A percentile compares a stretch with the other conserved stretches of the same genome.
Evolutionary conservation across 768 basidiomycete species (phyloP).

Genomic region (Mrakia gelida): DNA sequence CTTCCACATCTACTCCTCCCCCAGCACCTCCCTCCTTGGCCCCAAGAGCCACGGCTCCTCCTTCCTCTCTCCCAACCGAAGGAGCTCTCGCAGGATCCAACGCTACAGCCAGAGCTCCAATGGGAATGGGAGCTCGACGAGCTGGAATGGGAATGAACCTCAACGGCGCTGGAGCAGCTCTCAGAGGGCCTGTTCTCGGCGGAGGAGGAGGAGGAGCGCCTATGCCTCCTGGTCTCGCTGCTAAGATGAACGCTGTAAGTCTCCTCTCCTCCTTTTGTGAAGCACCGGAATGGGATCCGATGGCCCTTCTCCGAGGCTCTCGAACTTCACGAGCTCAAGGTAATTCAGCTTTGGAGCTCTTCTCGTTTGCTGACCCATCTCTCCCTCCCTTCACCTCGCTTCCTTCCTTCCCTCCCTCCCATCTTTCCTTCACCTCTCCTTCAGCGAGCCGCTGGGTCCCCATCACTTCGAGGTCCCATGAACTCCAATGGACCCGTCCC

Average conservation of each 20-base stretch:
- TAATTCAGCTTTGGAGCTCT: background rate
- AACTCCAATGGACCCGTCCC: slow-evolving; percentile 23
- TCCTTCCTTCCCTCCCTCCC: background rate
- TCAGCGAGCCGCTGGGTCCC: slow-evolving; percentile 3
- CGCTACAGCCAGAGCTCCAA: background rate
- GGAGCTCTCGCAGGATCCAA: slow-evolving; percentile 10
- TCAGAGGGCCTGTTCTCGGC: slow-evolving; percentile 22
- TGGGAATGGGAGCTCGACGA: slow-evolving; percentile 23
- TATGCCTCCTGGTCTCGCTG: slow-evolving; percentile 31
- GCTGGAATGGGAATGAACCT: slow-evolving; percentile 25
- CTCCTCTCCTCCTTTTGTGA: background rate
- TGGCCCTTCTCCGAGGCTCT: background rate
- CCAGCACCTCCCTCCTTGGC: background rate
- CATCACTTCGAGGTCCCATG: slow-evolving; percentile 19
- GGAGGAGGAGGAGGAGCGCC: slow-evolving; percentile 21
- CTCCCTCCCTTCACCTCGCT: too few species aligned
- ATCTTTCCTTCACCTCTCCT: background rate
- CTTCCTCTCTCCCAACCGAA: background rate
- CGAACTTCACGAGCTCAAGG: background rate
- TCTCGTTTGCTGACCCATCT: background rate
- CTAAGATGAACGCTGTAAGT: slow-evolving; percentile 28
- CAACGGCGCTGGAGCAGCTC: slow-evolving; percentile 14
- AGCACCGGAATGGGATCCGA: too few species aligned
- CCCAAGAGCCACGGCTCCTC: slow-evolving; percentile 13
- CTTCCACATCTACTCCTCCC: background rate